A percentile compares a stretch with the other conserved stretches of the same genome.
Evolutionary conservation across 208 protist genomes (phyloP).

Genomic region (Phytomonas francai): DNA sequence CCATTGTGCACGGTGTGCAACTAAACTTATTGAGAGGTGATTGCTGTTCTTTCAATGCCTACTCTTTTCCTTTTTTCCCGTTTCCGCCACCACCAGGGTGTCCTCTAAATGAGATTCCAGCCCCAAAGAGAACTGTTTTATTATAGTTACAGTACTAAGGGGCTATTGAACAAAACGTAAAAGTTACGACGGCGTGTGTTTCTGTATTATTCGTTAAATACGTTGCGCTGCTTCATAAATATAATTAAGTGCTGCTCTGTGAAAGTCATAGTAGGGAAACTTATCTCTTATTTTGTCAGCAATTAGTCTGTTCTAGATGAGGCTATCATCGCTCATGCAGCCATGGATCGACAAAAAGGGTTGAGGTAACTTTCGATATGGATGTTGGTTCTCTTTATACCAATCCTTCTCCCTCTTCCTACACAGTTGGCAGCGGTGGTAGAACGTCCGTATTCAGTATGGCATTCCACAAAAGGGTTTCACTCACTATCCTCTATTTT

Average conservation of each 20-base stretch:
- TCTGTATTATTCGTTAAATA: conserved; percentile 8
- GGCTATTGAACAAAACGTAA: neutral
- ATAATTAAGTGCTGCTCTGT: conserved; percentile 77
- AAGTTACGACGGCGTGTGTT: conserved; percentile 1
- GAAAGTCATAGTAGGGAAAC: conserved; percentile 86
- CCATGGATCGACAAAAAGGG: conserved; percentile 51
- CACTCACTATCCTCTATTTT: conserved; percentile 83
- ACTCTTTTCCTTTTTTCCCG: conserved; percentile 8
- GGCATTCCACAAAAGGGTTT: conserved; percentile 14
- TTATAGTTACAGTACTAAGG: neutral
- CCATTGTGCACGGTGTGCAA: neutral
- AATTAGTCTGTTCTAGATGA: conserved; percentile 55
- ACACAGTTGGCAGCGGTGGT: neutral
- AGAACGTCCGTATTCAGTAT: neutral
- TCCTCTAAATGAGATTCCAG: neutral
- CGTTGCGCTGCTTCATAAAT: conserved; percentile 13
- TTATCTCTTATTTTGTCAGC: conserved; percentile 58
- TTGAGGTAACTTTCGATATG: conserved; percentile 19
- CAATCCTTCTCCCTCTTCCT: neutral
- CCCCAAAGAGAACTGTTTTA: neutral
- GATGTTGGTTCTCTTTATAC: neutral
- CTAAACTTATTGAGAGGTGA: neutral
- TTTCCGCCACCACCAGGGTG: conserved; percentile 4
- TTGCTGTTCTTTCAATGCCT: neutral
- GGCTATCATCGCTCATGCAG: conserved; percentile 58